These are phyloP conservation scores for Xylariaceae sp. DNA, from an alignment of 2,329 filamentous ascomycete genomes.

Conservation along the genomic window DNA sequence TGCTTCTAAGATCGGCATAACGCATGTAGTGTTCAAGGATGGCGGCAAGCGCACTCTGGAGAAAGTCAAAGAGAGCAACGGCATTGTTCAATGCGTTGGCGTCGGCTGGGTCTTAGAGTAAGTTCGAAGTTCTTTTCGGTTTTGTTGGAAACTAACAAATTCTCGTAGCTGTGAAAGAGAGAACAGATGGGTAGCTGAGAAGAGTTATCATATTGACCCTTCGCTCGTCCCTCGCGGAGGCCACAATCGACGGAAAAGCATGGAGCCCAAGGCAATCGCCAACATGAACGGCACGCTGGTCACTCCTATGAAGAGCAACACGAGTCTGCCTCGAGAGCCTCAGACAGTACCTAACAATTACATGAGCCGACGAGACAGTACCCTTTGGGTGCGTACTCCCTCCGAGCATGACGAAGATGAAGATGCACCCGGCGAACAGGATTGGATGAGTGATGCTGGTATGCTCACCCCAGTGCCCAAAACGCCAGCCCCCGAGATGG, in stretches of 20 bases:
- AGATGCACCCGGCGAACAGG: slow-evolving; percentile 41
- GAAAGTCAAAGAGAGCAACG: slow-evolving; percentile 74
- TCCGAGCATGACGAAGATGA: slow-evolving; percentile 48
- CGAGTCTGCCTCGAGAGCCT: slow-evolving; percentile 39
- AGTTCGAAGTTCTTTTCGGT: slow-evolving; percentile 45
- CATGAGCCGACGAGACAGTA: slow-evolving; percentile 59
- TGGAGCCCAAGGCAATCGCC: slow-evolving; percentile 75
- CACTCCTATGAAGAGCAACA: slow-evolving; percentile 45
- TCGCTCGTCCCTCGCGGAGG: slow-evolving; percentile 71
- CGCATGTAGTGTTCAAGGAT: slow-evolving; percentile 90
- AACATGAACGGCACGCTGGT: slow-evolving; percentile 72
- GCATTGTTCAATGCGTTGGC: slow-evolving; percentile 83
- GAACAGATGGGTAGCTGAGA: slow-evolving; percentile 78
- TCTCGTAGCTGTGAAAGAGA: slow-evolving; percentile 71
- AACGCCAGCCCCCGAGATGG: slow-evolving; percentile 62
- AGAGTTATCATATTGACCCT: slow-evolving; percentile 71
- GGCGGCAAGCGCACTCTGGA: slow-evolving; percentile 80
- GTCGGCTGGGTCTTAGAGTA: slow-evolving; percentile 90
- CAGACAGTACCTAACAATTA: slow-evolving; percentile 55
- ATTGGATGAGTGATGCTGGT: slow-evolving; percentile 46
- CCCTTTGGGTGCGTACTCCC: slow-evolving; percentile 61
- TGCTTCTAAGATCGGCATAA: slow-evolving; percentile 71
- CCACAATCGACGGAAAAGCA: slow-evolving; percentile 75
- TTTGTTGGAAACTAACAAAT: slow-evolving; percentile 36
- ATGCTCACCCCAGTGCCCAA: slow-evolving; percentile 63